A percentile compares a stretch with the other conserved stretches of the same genome.
Evolutionary conservation across 352 stramenopile species (phyloP).

Genomic region (Globisporangium emineosum): DNA sequence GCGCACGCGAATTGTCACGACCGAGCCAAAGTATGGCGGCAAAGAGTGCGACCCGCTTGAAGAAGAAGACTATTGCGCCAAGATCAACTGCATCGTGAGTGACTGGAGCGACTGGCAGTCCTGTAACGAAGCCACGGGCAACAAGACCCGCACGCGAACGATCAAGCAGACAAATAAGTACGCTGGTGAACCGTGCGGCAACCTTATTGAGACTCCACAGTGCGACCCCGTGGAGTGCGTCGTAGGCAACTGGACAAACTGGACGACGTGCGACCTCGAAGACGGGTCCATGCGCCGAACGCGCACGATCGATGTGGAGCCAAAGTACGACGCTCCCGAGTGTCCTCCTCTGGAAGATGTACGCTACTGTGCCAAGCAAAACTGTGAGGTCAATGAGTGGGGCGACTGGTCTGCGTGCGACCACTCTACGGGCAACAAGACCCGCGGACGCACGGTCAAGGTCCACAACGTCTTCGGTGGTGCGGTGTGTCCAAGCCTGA

Average conservation of each 20-base stretch:
- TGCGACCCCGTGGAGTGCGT: slow-evolving; percentile 46
- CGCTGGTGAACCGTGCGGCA: slow-evolving; percentile 20
- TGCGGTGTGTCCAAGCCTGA: slow-evolving; percentile 20
- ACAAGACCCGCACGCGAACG: slow-evolving; percentile 38
- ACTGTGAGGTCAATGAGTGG: slow-evolving; percentile 52
- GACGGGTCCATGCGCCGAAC: slow-evolving; percentile 32
- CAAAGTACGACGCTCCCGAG: slow-evolving; percentile 29
- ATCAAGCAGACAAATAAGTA: slow-evolving; percentile 21
- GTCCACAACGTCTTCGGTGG: slow-evolving; percentile 31
- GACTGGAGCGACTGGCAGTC: slow-evolving; percentile 36
- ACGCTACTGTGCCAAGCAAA: slow-evolving; percentile 31
- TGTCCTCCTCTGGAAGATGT: slow-evolving; percentile 41
- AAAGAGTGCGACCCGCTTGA: slow-evolving; percentile 9
- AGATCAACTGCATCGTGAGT: slow-evolving; percentile 27
- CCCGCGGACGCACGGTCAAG: slow-evolving; percentile 30
- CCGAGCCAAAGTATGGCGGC: slow-evolving; percentile 9
- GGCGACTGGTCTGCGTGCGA: slow-evolving; percentile 49
- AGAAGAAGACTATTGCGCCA: slow-evolving; percentile 38
- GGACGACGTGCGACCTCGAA: slow-evolving; percentile 36
- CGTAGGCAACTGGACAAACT: slow-evolving; percentile 40
- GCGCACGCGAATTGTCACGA: slow-evolving; percentile 18
- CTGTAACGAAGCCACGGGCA: slow-evolving; percentile 39
- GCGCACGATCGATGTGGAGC: slow-evolving; percentile 32
- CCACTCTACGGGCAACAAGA: slow-evolving; percentile 26
- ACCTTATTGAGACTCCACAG: slow-evolving; percentile 16